phyloP scores from a whole-genome alignment of 202 grass and related monocot genomes.

The Schoenoplectus triqueter region DNA sequence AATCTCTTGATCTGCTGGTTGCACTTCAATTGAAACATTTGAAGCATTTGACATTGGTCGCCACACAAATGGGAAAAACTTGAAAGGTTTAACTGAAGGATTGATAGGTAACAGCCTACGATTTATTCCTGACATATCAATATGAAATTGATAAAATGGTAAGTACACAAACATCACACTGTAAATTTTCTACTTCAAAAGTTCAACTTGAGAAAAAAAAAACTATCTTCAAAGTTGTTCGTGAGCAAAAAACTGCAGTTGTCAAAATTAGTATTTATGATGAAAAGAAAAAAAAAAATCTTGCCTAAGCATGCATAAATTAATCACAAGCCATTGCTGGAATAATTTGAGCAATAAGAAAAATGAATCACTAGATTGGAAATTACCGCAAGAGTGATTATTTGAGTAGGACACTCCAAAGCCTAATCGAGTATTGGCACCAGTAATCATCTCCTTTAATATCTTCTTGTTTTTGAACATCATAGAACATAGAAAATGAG shows the following conservation, averaged over 20 bases:
- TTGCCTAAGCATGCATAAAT: neutral
- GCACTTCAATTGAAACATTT: slow-evolving; percentile 20
- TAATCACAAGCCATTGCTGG: neutral
- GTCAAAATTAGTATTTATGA: neutral
- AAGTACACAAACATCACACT: neutral
- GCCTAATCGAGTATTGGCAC: slow-evolving; percentile 37
- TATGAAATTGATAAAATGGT: neutral
- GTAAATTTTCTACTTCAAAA: neutral
- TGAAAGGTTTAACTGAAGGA: neutral
- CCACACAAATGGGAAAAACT: neutral
- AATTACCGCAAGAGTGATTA: slow-evolving; percentile 37
- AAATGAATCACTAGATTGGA: neutral
- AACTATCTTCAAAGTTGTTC: neutral
- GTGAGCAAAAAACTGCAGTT: neutral
- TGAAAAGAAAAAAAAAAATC: no score
- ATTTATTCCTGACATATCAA: slow-evolving; percentile 29
- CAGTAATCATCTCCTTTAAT: slow-evolving; percentile 56
- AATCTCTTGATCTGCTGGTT: slow-evolving; percentile 65
- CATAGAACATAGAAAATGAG: neutral
- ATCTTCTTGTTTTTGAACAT: slow-evolving; percentile 54
- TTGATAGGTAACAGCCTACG: slow-evolving; percentile 9
- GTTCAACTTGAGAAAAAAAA: neutral
- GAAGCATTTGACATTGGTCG: slow-evolving; percentile 36
- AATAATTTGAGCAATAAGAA: slow-evolving; percentile 14
- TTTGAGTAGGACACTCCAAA: slow-evolving; percentile 31